Base-by-base conservation (phyloP, 2,329 filamentous ascomycete genomes). In the Macroventuria anomochaeta region DNA sequence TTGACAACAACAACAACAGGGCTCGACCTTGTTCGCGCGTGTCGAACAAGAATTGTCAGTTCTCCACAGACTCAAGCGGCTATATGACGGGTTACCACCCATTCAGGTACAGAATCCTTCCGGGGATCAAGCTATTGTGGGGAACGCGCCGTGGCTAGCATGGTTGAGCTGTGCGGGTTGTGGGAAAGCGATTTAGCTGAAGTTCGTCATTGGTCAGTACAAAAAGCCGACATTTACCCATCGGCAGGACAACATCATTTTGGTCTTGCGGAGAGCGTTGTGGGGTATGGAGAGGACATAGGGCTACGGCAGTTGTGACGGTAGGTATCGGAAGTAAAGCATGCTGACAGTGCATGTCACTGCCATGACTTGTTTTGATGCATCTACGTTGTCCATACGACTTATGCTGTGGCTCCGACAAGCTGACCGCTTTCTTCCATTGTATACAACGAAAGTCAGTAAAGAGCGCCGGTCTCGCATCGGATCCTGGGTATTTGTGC, bases 281-380 rank as follows among this genome's bases (percentile, higher is more conserved):
- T 43, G 39, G 51, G 43, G 43, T 25, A 13, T 34, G 33, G 40
- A 40, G 29, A 40, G 7, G 10, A 32, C 34, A 49, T 37, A 44
- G 44, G 28, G 20, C 34, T 39, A 44, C 51, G 51, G 51, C 44
- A 54, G 34, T 54, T 54, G 40, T 32, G n/a, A 31, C 34, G 39
- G 39, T 44, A 44, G 21, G n/a, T 29, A 29, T 32, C 32, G 28
- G 33, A 48, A 29, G 28, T n/a, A 25, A 25, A 13, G 15, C 2
- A 18, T 5, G 15, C 18, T 31, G 13, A 10, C 26, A 20, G 44
- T 12, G n/a, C 10, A n/a, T 47, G n/a, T 12, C 6, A 8, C 13
- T 21, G 21, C 21, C 32, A 37, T 47, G 36, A 37, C 32, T 32
- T 33, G 31, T n/a, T 26, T 43, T 28, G 26, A 18, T 18, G 26